A percentile compares a stretch with the other conserved stretches of the same genome.
phyloP scores from a whole-genome alignment of 1,284 basidiomycete species.

The Stygiomarasmius scandens region DNA sequence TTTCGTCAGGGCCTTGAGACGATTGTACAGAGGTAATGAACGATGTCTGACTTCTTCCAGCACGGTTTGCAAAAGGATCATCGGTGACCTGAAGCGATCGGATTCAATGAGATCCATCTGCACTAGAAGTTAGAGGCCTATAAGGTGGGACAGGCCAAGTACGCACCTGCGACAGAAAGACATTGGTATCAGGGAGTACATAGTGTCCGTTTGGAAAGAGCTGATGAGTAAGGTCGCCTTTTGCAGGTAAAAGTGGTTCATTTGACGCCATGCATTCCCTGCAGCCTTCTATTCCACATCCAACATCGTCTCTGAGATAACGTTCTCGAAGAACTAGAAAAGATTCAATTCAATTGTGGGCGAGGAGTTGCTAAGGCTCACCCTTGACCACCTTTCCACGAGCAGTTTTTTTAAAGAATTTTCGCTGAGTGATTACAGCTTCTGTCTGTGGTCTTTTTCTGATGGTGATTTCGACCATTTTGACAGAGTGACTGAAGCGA shows the following conservation, averaged over 20 bases:
- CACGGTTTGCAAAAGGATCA: conserved; percentile 94
- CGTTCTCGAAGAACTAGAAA: conserved; percentile 84
- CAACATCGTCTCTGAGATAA: conserved; percentile 92
- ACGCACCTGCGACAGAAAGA: conserved; percentile 86
- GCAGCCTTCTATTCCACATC: conserved; percentile 86
- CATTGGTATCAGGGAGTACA: conserved; percentile 93
- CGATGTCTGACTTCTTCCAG: conserved; percentile 96
- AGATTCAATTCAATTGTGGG: not conserved
- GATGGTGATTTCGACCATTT: conserved; percentile 72
- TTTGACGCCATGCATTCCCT: conserved; percentile 51
- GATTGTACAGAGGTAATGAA: conserved; percentile 91
- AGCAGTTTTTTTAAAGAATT: conserved; percentile 95
- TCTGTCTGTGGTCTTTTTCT: conserved; percentile 76
- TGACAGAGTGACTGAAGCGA: not conserved
- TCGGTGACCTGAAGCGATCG: conserved; percentile 69
- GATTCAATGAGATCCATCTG: conserved; percentile 94
- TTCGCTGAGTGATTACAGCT: conserved; percentile 78
- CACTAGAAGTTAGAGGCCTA: not conserved
- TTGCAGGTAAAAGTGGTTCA: conserved; percentile 46
- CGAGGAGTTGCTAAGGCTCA: conserved; percentile 27
- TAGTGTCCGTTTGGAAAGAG: conserved; percentile 73
- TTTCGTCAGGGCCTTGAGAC: conserved; percentile 80
- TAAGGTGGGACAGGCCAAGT: not conserved
- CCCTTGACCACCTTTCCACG: conserved; percentile 93
- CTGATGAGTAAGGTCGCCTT: conserved; percentile 56